Base-by-base conservation (phyloP, 73 alveolate genomes). In the Paramecium sexaurelia region DNA sequence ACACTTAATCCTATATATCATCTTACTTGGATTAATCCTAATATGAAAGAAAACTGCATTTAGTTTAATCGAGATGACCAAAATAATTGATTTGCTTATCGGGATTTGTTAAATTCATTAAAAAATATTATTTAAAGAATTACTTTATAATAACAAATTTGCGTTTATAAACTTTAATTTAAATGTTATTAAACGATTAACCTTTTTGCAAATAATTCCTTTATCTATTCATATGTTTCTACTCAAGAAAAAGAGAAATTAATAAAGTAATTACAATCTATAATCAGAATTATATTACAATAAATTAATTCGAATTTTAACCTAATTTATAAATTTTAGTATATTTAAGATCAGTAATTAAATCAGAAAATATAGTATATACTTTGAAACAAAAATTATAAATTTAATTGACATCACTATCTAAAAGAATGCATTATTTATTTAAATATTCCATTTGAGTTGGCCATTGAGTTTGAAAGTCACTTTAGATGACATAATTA, bases 401-500 rank as follows among this genome's bases (percentile, higher is more conserved):
- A 51, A 51, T 51, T 51, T 51, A 29, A 51, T 51, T 51, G 67
- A 51, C 17, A 51, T 51, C 67, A 51, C 17, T 17, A 26, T 51
- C 67, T 17, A 51, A 51, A 26, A 51, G 67, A 51, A 17, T 51
- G 67, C 17, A 51, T 51, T 51, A 51, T 51, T 51, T 10, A 51
- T 71, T 71, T 71, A 71, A 7, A 10, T 71, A 57, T 5, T 26
- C 86, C 32, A 71, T 71, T 2, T 33, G 56, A 2, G 19, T 36
- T 1, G 86, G 86, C 86, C 86, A 71, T 33, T 71, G 13, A 71
- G 55, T 13, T 1, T 57, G 86, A 71, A 35, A 71, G 15, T 71
- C 86, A 15, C 86, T 71, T 7, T 22, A 32, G 17, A 61, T 61
- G 13, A 71, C 32, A 37, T 33, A 71, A 19, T 15, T 36, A 20